These are phyloP conservation scores for Paracoccidioides brasiliensis DNA, from an alignment of 2,329 filamentous ascomycete species.

Conservation along the genomic window DNA sequence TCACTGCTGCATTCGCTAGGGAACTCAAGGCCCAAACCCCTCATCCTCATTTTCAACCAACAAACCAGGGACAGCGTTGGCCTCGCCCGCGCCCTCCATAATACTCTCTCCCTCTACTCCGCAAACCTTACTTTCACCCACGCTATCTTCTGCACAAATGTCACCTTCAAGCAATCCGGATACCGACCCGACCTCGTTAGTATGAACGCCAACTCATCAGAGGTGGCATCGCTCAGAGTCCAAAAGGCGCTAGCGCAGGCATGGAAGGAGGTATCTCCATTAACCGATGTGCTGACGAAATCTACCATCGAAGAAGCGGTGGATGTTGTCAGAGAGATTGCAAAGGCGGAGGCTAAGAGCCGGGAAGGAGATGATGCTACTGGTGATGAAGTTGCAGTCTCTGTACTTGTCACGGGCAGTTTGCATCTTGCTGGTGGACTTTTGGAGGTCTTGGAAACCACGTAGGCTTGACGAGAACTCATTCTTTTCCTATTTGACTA, in stretches of 20 bases:
- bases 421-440: conserved; percentile 72
- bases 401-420: conserved; percentile 68
- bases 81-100: conserved; percentile 51
- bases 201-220: conserved; percentile 45
- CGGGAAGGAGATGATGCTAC: conserved; percentile 15
- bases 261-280: conserved; percentile 46
- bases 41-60: conserved; percentile 81
- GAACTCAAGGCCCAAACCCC: conserved; percentile 23
- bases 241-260: conserved; percentile 53
- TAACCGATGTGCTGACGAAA: conserved; percentile 43
- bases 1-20: conserved; percentile 7
- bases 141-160: conserved; percentile 72
- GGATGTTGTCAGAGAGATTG: conserved; percentile 38
- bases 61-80: conserved; percentile 64
- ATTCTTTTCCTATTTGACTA: neutral
- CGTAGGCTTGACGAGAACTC: conserved; percentile 10
- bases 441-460: conserved; percentile 55
- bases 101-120: conserved; percentile 37
- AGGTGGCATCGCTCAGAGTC: conserved; percentile 48
- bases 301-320: conserved; percentile 60
- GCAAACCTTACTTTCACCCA: conserved; percentile 47
- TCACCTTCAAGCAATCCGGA: conserved; percentile 48
- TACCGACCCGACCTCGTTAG: conserved; percentile 51
- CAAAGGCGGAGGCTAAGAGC: conserved; percentile 13
- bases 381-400: conserved; percentile 32